Base-by-base conservation (phyloP, 306 rosid species). In the Prunus fruticosa region DNA sequence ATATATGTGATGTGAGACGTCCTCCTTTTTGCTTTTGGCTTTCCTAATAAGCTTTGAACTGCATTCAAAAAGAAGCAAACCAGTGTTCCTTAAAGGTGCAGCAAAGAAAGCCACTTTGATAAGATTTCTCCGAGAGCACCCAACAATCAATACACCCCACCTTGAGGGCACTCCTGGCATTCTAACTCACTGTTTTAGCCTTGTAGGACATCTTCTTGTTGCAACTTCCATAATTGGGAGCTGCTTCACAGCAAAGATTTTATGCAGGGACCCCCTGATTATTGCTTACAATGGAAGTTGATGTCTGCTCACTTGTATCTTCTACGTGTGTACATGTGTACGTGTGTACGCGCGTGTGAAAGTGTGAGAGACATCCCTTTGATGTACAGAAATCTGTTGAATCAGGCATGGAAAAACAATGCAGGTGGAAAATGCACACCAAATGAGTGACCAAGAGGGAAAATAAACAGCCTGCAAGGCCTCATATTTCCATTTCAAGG, bases 101-200 rank as follows among this genome's bases (percentile, higher is more conserved):
- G 78, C 81, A 41, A 71, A 46, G 79, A 67, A 67, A 54, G 54
- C 22, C 60, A 72, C 72, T 67, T 73, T 12, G 41, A 51, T 27
- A 63, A 41, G 11, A 38, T 38, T 64, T 22, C 46, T 30, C 64
- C 8, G 2, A 50, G 34, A 5, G 60, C 61, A 69, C 6, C 57
- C 72, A 12, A 49, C 3, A 19, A n/a, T 15, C 52, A 51, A 51
- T n/a, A 38, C 16, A 65, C 69, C 0, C 14, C 25, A 11, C 52
- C 52, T 47, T 47, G 14, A 11, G 52, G 52, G 5, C 52, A 47
- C 52, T 47, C 52, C 52, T 47, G 52, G 52, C 52, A 7, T 38
- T 19, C 22, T 20, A 6, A 20, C 57, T 15, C 22, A 52, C 57
- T 45, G 2, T 38, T 5, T 46, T 4, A 16, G 25, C 45, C 22